These are phyloP conservation scores for Raffaelea albimanens DNA, from an alignment of 2,329 filamentous ascomycete species.

Conservation along the genomic window DNA sequence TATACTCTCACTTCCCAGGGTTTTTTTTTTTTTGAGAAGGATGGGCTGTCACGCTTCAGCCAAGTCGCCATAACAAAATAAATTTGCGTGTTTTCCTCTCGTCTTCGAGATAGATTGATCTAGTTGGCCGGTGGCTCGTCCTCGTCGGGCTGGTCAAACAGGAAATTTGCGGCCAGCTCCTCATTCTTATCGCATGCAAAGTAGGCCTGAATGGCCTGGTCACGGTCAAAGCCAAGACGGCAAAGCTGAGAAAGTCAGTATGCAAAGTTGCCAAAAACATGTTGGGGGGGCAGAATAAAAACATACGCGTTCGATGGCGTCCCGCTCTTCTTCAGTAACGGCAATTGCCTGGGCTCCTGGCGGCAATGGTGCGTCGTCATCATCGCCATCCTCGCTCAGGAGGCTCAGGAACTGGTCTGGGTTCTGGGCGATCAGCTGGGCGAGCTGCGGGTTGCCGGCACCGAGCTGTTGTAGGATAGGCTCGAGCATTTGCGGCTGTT, in stretches of 20 bases:
- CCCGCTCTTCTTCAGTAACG: conserved; percentile 91
- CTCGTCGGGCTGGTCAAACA: conserved; percentile 94
- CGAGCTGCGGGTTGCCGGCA: conserved; percentile 87
- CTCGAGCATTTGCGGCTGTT: conserved; percentile 97
- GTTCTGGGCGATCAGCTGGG: conserved; percentile 82
- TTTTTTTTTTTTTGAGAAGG: no score
- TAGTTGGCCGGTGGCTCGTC: conserved; percentile 40
- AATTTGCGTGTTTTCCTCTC: no score
- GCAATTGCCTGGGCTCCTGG: conserved; percentile 82
- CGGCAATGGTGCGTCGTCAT: conserved; percentile 67
- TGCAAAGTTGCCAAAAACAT: neutral
- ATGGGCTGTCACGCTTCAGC: no score
- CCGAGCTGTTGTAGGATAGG: conserved; percentile 95
- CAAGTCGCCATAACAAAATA: no score
- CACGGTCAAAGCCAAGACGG: conserved; percentile 83
- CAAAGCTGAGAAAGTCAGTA: conserved; percentile 52
- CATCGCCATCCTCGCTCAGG: conserved; percentile 77
- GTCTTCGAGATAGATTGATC: neutral
- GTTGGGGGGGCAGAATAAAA: neutral
- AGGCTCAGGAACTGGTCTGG: conserved; percentile 89
- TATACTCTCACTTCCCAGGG: no score
- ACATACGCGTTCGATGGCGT: conserved; percentile 87
- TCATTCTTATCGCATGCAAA: conserved; percentile 99
- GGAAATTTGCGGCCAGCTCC: conserved; percentile 93
- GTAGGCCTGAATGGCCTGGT: conserved; percentile 94